Conservation (phyloP, 192 early-diverging fungal species). For the Backusella circina region DNA sequence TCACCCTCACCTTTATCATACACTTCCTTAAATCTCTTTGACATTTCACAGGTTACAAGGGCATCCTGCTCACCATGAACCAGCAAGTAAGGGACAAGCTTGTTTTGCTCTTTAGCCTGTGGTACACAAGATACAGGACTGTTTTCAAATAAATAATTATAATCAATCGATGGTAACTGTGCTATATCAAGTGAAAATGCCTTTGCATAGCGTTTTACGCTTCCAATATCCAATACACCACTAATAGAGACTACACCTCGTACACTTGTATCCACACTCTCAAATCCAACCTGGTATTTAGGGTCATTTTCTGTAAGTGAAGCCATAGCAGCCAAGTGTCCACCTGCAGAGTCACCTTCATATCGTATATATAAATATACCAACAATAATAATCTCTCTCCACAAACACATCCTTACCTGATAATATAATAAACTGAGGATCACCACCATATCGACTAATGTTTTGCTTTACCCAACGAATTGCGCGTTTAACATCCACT, state of each 20-base stretch:
- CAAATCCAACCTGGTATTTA: conserved; percentile 28
- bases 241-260: conserved; percentile 23
- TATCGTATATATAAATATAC: not conserved
- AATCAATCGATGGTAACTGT: not conserved
- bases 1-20: conserved; percentile 6
- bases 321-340: conserved; percentile 21
- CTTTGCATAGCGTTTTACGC: not conserved
- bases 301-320: conserved; percentile 29
- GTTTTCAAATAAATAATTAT: not conserved
- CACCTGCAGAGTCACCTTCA: conserved; percentile 29
- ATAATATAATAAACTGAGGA: conserved; percentile 58
- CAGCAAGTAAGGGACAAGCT: conserved; percentile 8
- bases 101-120: not conserved
- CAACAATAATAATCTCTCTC: not conserved
- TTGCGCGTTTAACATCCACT: conserved; percentile 63
- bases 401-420: conserved; percentile 34
- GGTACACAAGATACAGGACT: not conserved
- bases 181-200: conserved; percentile 18
- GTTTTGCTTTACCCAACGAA: conserved; percentile 65
- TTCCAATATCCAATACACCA: conserved; percentile 16
- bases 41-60: not conserved
- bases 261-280: conserved; percentile 27
- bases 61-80: conserved; percentile 6
- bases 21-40: conserved; percentile 4
- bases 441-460: conserved; percentile 63